Evolutionary conservation across 2,329 filamentous ascomycete genomes (phyloP), one percentile per base, ranked within the genome.

Genomic region (Furcasterigmium sp.): DNA sequence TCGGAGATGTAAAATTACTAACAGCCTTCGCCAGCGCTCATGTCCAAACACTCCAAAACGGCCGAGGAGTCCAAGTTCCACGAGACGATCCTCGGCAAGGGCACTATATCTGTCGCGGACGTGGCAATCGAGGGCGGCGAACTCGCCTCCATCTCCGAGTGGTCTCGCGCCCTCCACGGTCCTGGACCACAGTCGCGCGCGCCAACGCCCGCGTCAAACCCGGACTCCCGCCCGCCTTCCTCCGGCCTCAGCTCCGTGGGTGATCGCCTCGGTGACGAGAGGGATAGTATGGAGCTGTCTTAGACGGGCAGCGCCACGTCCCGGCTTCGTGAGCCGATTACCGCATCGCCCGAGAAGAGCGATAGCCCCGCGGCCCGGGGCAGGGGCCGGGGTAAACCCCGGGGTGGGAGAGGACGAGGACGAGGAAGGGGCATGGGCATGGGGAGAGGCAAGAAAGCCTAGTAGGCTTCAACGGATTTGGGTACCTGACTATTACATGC

Each of bases 11-110:
- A n/a, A n/a, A n/a, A 3, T n/a, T n/a, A n/a, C 29, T 32, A 15
- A 32, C 29, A 32, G 3, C 7, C 15, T 17, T 8, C 41, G 21
- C 14, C 51, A 87, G 85, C 82, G 5, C 69, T 97, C 34, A 96
- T 95, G 65, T 93, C 91, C 67, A 95, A 94, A 59, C 87, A 95
- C 62, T 90, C 84, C 67, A 94, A 93, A 55, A 87, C 85, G 1
- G 87, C 86, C 49, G 89, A 94, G 56, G 90, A 95, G 57, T 84
- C 84, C 9, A 84, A 91, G 56, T 95, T 89, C 61, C 80, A 85
- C 52, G 89, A 88, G 23, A 95, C 91, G 0, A 77, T 93, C 0
- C 72, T 97, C 10, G 91, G 91, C 4, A 83, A 83, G 51, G 72
- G 75, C 36, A 76, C 76, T 39, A 95, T 52, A 77, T 26, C 83